phyloP scores from a whole-genome alignment of 129 eudicot species.

The Flaveria brownii region DNA sequence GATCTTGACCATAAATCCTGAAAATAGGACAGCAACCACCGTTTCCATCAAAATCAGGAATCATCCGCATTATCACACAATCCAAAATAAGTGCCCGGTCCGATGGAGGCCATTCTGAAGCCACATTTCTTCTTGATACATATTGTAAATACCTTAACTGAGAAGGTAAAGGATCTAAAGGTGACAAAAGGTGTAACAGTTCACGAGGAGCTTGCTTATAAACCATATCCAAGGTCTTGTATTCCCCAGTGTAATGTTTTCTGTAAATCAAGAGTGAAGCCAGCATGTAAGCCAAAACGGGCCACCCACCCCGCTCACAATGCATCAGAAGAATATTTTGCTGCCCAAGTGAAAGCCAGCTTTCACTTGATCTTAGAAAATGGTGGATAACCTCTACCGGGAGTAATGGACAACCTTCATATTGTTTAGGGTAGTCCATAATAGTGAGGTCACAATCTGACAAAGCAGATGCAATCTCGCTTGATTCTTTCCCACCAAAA shows the following conservation, averaged over 20 bases:
- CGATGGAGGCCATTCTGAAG: slow-evolving; percentile 72
- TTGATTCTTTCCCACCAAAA: slow-evolving; percentile 57
- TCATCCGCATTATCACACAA: slow-evolving; percentile 69
- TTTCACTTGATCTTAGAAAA: slow-evolving; percentile 72
- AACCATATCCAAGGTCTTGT: slow-evolving; percentile 72
- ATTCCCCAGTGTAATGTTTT: slow-evolving; percentile 64
- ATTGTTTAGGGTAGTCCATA: slow-evolving; percentile 82
- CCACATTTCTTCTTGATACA: slow-evolving; percentile 72
- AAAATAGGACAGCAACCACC: slow-evolving; percentile 88
- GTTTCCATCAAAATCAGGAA: slow-evolving; percentile 63
- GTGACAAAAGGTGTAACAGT: slow-evolving; percentile 60
- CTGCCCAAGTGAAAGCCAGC: slow-evolving; percentile 81
- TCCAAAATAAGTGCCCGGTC: slow-evolving; percentile 71
- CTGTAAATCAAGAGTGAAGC: slow-evolving; percentile 74
- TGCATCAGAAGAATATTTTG: slow-evolving; percentile 86
- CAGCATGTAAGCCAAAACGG: slow-evolving; percentile 81
- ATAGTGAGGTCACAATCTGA: slow-evolving; percentile 69
- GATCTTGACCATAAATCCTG: slow-evolving; percentile 81
- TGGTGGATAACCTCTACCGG: slow-evolving; percentile 83
- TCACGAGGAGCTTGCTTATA: slow-evolving; percentile 86
- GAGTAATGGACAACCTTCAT: slow-evolving; percentile 75
- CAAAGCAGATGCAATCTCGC: slow-evolving; percentile 55
- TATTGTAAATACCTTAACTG: slow-evolving; percentile 79
- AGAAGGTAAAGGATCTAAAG: slow-evolving; percentile 75
- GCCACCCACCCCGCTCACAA: slow-evolving; percentile 88